phyloP scores from a whole-genome alignment of 2,329 filamentous ascomycete species.

The Calonectria hawksworthii region DNA sequence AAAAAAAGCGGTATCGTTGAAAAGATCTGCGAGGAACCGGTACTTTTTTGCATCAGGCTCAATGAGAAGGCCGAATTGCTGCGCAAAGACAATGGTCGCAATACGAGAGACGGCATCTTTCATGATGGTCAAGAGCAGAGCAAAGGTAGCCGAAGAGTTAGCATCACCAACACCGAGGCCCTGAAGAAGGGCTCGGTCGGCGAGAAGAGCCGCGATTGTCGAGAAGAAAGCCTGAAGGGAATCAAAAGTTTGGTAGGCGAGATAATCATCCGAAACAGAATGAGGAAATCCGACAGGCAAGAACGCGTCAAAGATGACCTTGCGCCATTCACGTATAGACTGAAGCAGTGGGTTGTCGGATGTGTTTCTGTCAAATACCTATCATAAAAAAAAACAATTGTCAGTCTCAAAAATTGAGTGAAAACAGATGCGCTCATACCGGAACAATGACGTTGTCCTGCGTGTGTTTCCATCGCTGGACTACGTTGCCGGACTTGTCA shows the following conservation, averaged over 20 bases:
- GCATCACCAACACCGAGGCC: slow-evolving; percentile 87
- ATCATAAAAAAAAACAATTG: background rate
- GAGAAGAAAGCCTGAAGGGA: slow-evolving; percentile 88
- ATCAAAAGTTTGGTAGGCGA: slow-evolving; percentile 79
- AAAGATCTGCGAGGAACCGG: slow-evolving; percentile 86
- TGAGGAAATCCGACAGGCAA: slow-evolving; percentile 90
- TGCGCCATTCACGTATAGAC: slow-evolving; percentile 53
- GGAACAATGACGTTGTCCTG: slow-evolving; percentile 42
- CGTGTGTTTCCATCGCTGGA: slow-evolving; percentile 52
- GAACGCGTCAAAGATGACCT: slow-evolving; percentile 76
- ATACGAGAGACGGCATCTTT: slow-evolving; percentile 86
- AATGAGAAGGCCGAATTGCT: slow-evolving; percentile 83
- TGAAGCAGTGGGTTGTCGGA: slow-evolving; percentile 45
- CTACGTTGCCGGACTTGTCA: slow-evolving; percentile 54
- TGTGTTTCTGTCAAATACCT: slow-evolving; percentile 42
- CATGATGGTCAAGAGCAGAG: slow-evolving; percentile 84
- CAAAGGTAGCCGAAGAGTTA: slow-evolving; percentile 82
- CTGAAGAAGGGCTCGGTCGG: slow-evolving; percentile 85
- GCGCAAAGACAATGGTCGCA: slow-evolving; percentile 89
- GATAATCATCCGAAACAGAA: slow-evolving; percentile 88
- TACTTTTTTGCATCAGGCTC: slow-evolving; percentile 94
- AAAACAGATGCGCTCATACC: slow-evolving; percentile 36
- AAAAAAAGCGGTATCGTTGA: slow-evolving; percentile 89
- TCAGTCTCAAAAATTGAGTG: background rate
- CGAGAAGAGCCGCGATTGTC: slow-evolving; percentile 83